Evolutionary conservation across 805 yeast genomes (phyloP).

Genomic region (Wickerhamiella galacta): DNA sequence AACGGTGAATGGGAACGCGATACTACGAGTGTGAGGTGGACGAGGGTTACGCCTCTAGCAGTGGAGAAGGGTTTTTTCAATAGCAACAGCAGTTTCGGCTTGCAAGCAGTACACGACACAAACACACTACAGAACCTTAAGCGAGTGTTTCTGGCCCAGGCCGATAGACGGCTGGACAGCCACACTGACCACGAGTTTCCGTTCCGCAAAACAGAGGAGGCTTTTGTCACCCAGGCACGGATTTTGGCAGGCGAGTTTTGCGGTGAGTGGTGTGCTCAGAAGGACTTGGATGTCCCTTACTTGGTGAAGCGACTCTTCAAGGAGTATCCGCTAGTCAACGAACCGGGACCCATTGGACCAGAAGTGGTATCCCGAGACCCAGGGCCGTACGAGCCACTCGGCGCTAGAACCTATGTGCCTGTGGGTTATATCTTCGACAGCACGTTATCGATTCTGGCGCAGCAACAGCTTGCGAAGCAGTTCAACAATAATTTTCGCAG

Average conservation of each 20-base stretch:
- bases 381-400: constrained; percentile 7
- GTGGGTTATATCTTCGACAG: constrained; percentile 12
- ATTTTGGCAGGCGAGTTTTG: constrained; percentile 3
- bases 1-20: background rate
- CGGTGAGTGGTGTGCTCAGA: background rate
- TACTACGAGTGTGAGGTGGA: background rate
- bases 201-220: background rate
- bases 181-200: background rate
- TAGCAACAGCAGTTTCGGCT: background rate
- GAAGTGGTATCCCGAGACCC: constrained; percentile 6
- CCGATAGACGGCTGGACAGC: background rate
- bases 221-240: background rate
- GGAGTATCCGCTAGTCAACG: constrained; percentile 1
- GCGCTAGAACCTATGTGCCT: constrained; percentile 10
- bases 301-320: constrained; percentile 3
- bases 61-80: background rate
- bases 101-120: background rate
- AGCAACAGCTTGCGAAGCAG: too few relatives aligned
- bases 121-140: background rate
- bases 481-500: too few relatives aligned
- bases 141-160: background rate
- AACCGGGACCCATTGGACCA: constrained; percentile 2
- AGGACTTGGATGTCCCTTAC: constrained; percentile 3
- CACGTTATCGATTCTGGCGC: constrained; percentile 10
- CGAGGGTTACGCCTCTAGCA: background rate